Evolutionary conservation across 495 filamentous ascomycete genomes (phyloP), one percentile per base, ranked within the genome.

Genomic region (Annulohypoxylon moriforme): DNA sequence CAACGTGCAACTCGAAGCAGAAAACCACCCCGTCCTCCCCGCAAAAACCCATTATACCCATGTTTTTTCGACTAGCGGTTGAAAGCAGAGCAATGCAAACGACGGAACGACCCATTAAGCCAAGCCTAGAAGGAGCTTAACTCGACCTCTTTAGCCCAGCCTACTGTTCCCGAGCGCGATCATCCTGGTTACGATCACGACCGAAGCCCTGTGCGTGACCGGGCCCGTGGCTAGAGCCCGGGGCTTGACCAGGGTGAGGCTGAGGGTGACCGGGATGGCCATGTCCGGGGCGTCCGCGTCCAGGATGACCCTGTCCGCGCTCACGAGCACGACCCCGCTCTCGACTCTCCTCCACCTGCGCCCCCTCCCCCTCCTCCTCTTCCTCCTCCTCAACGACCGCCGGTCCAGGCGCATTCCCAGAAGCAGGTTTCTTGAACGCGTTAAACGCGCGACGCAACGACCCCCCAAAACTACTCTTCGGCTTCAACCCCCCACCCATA

Each of bases 381-480:
- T 34, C 50, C 50, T 55, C 50, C 50, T 55, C 50, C 50, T 18
- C 27, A 8, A 20, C 29, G 0, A 20, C 10, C 14, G 33, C 20
- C 1, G 55, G 33, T 14, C 25, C 25, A 0, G 60, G 11, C 13
- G 24, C 1, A 18, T 2, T 7, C 14, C 20, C 2, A 4, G n/a
- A n/a, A n/a, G 58, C 27, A 0, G 50, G 22, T 16, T 46, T 67
- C 64, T 60, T 72, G 20, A 73, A 27, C 4, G 56, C 60, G 27
- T 69, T 27, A 31, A 73, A 73, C 1, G 70, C 65, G 64, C 70
- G 70, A 49, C 70, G 65, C 7, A 73, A 57, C 0, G 65, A 68
- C 1, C 65, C 70, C 4, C 55, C 16, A 40, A 73, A 69, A 25
- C 70, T 73, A 2, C 18, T 1, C 9, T 33, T 22, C 4, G 64